Evolutionary conservation across 164 flowering plant genomes (phyloP), one percentile per base, ranked within the genome.

Genomic region (Umbellularia californica): DNA sequence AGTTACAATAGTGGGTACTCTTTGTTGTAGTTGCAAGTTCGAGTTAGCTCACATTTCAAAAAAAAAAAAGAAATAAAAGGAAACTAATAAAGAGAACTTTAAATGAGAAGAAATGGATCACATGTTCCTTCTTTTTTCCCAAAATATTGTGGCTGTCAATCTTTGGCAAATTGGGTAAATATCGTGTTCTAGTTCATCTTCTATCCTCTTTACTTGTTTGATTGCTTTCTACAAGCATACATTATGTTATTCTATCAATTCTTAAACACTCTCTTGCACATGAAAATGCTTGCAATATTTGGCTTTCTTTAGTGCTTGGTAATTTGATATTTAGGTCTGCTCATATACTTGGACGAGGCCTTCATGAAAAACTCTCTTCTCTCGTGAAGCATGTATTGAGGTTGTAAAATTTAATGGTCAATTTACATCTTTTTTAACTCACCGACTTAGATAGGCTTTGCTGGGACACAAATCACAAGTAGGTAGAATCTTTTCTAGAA

Each of bases 331-430:
- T 60, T 75, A 94, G 97, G 95, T 24, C 70, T 91, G n/a, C 85
- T 85, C 55, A 79, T 86, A 20, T 82, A 80, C 75, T 86, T 93
- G 84, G 85, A 88, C 88, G 92, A 22, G 93, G 95, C 6, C 72
- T 79, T 50, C 97, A 97, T 30, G 84, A 87, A 71, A 83, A 81
- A 33, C 90, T 95, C 30, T 80, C 94, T 30, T 76, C 88, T 75
- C 67, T 75, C 22, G 35, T 87, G 72, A 95, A 91, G 82, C 85
- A 41, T 88, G 84, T 82, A 88, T 93, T 76, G 89, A 89, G 94
- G 97, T 90, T 81, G 14, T 35, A 19, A 6, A 66, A 72, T 24
- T 55, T 74, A 19, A 19, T 13, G 15, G 13, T 2, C 19, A 55
- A 35, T 25, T 65, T 30, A 55, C 15, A 7, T 62, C 33, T 77